Conservation (phyloP, 78 protist genomes). For the slime mould (Dictyostelium discoideum) region DNA sequence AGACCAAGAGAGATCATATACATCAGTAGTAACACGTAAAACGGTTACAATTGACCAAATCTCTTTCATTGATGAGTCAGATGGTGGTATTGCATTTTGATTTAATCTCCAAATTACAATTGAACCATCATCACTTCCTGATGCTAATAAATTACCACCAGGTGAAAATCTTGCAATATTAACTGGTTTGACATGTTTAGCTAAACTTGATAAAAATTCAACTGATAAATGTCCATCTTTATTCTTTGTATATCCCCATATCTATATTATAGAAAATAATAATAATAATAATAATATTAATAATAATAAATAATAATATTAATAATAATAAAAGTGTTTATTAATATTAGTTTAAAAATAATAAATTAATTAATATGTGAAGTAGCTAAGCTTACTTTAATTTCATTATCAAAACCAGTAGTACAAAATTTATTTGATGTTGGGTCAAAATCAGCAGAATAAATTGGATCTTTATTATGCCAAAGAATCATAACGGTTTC, state of each 20-base stretch:
- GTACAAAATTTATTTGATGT: constrained; percentile 59
- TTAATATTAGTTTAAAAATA: background rate
- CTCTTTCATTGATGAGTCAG: constrained; percentile 46
- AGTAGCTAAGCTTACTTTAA: constrained; percentile 11
- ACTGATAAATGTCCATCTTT: constrained; percentile 30
- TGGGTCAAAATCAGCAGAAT: constrained; percentile 59
- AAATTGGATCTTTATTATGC: constrained; percentile 77
- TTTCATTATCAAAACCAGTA: constrained; percentile 74
- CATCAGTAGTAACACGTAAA: constrained; percentile 33
- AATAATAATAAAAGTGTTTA: background rate
- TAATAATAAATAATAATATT: background rate
- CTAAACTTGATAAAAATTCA: constrained; percentile 23
- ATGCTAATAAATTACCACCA: constrained; percentile 69
- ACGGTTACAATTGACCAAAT: constrained; percentile 24
- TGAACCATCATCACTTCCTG: constrained; percentile 69
- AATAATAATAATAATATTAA: background rate
- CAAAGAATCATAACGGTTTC: constrained; percentile 80
- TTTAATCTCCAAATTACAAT: constrained; percentile 61
- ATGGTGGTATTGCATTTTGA: background rate
- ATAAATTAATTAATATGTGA: background rate
- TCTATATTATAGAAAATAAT: background rate
- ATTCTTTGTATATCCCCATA: constrained; percentile 53
- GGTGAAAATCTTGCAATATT: constrained; percentile 77
- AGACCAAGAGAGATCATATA: constrained; percentile 67
- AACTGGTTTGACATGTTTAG: constrained; percentile 57